phyloP scores from a whole-genome alignment of 23 red algal genomes.

The Chondrus crispus region DNA sequence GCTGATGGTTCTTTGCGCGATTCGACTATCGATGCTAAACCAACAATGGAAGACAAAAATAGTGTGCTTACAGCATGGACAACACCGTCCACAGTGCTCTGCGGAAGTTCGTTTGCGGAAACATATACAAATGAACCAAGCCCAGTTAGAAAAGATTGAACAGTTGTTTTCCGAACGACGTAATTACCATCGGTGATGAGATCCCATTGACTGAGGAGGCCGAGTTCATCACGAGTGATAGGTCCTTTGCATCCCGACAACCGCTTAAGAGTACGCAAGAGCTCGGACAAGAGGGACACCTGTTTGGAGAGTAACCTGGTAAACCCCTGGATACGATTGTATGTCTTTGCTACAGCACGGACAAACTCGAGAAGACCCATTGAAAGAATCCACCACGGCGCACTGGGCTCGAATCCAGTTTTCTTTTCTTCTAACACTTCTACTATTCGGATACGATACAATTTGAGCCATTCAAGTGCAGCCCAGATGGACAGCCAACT shows the following conservation, averaged over 20 bases:
- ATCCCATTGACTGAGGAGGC: neutral
- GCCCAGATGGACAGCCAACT: conserved; percentile 2
- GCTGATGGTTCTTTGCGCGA: neutral
- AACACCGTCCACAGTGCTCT: neutral
- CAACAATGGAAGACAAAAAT: neutral
- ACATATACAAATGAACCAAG: conserved; percentile 2
- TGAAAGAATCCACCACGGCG: neutral
- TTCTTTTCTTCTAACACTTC: neutral
- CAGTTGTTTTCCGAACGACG: neutral
- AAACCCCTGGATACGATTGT: conserved; percentile 1
- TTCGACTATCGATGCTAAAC: neutral
- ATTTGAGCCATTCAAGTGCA: neutral
- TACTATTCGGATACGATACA: neutral
- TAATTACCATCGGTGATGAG: neutral
- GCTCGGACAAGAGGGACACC: neutral
- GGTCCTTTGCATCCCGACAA: conserved; percentile 17
- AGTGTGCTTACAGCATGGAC: neutral
- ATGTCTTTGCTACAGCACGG: neutral
- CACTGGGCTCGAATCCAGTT: neutral
- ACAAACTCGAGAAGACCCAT: conserved; percentile 10
- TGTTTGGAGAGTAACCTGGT: conserved; percentile 11
- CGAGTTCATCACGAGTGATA: neutral
- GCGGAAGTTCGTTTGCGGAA: neutral
- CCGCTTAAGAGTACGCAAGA: neutral
- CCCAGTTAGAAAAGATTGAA: neutral